Conservation (phyloP, 2,329 filamentous ascomycete species). For the Neocatenulostroma microsporum region DNA sequence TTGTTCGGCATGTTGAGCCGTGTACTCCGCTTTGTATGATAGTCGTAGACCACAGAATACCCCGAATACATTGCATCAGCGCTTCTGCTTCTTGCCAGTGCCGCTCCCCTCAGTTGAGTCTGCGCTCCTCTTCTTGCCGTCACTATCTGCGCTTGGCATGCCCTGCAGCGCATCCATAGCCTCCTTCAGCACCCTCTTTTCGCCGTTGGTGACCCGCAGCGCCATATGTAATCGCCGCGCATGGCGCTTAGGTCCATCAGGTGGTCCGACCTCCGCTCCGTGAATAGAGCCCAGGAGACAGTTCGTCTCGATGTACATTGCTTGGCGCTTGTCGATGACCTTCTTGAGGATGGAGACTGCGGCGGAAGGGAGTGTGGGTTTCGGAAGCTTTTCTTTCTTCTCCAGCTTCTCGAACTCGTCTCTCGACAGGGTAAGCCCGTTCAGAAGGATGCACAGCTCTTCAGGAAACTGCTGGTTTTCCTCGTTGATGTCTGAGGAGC, state of each 20-base stretch:
- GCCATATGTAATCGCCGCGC: conserved; percentile 46
- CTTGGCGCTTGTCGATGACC: conserved; percentile 34
- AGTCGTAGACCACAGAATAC: conserved; percentile 20
- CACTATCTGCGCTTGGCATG: background rate
- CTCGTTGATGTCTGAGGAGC: conserved; percentile 27
- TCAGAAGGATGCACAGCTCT: conserved; percentile 38
- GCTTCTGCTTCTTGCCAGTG: conserved; percentile 13
- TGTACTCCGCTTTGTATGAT: background rate
- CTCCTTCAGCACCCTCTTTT: conserved; percentile 59
- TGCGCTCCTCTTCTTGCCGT: conserved; percentile 4
- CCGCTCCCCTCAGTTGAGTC: conserved; percentile 4
- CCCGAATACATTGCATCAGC: conserved; percentile 12
- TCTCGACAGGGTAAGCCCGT: conserved; percentile 36
- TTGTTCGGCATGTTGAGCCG: conserved; percentile 3
- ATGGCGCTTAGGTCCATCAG: background rate
- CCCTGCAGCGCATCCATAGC: conserved; percentile 29
- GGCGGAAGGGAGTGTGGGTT: conserved; percentile 24
- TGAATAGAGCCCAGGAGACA: no score
- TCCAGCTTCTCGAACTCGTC: conserved; percentile 36
- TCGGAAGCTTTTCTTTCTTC: conserved; percentile 38
- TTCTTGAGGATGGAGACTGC: conserved; percentile 35
- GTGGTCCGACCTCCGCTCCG: no score
- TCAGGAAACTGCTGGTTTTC: conserved; percentile 31
- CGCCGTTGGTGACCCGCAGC: conserved; percentile 59
- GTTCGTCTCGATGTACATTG: conserved; percentile 38